Conservation (phyloP, 140 eudicot genomes). For the Cichorium intybus region DNA sequence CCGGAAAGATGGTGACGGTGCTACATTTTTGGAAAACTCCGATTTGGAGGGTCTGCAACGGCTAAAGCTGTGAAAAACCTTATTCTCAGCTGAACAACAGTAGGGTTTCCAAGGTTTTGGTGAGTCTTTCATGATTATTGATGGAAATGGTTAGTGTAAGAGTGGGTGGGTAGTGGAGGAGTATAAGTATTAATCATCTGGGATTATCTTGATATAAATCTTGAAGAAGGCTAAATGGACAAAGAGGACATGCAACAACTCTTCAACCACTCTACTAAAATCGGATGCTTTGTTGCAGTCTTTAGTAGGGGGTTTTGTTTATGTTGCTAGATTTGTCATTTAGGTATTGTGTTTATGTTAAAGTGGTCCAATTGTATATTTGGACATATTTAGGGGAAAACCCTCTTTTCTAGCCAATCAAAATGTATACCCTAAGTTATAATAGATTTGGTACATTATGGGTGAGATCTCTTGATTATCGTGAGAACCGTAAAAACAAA, state of each 20-base stretch:
- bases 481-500: too few species aligned
- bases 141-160: conserved; percentile 16
- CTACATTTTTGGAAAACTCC: conserved; percentile 63
- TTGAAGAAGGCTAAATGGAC: conserved; percentile 19
- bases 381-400: conserved; percentile 22
- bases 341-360: conserved; percentile 45
- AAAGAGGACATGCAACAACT: conserved; percentile 58
- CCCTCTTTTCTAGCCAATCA: conserved; percentile 20
- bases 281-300: conserved; percentile 44
- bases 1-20: conserved; percentile 75
- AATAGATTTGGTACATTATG: not conserved
- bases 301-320: conserved; percentile 33
- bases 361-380: conserved; percentile 22
- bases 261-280: conserved; percentile 97
- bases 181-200: conserved; percentile 28
- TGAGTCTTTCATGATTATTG: conserved; percentile 38
- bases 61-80: conserved; percentile 65
- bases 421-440: not conserved
- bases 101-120: conserved; percentile 71
- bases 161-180: conserved; percentile 17
- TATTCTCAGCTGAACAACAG: conserved; percentile 73
- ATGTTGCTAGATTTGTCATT: conserved; percentile 41
- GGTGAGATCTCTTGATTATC: too few species aligned
- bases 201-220: conserved; percentile 20
- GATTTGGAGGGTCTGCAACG: conserved; percentile 56